Conservation (phyloP, 768 basidiomycete genomes). For the Thelephora aurantiotincta region DNA sequence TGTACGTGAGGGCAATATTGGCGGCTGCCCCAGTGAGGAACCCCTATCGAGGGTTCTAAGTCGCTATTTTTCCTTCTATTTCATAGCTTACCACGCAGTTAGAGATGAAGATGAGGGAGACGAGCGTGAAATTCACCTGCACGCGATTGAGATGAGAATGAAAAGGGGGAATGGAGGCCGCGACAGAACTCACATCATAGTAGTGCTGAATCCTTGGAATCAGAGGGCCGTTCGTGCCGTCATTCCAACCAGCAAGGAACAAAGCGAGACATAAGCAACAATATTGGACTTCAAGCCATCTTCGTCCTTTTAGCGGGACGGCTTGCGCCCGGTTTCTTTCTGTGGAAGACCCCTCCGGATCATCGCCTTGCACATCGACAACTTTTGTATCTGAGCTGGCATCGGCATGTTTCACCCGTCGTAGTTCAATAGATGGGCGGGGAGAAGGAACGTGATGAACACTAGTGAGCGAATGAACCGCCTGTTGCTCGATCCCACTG, state of each 20-base stretch:
- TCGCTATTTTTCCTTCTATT: neutral
- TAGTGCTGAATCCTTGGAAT: constrained; percentile 55
- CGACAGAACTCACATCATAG: constrained; percentile 24
- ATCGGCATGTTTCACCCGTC: too few relatives aligned
- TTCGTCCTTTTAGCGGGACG: too few relatives aligned
- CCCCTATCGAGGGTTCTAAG: constrained; percentile 18
- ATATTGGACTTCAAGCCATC: constrained; percentile 28
- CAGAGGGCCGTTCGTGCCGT: constrained; percentile 60
- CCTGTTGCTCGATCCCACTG: too few relatives aligned
- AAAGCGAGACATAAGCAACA: constrained; percentile 37
- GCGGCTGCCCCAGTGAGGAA: constrained; percentile 30
- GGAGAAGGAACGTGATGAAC: too few relatives aligned
- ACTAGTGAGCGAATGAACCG: too few relatives aligned
- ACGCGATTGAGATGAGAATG: neutral
- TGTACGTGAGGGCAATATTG: constrained; percentile 33
- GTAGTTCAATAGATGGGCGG: too few relatives aligned
- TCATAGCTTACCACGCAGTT: constrained; percentile 23
- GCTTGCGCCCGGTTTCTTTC: too few relatives aligned
- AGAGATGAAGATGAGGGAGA: constrained; percentile 49
- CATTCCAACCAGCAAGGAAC: constrained; percentile 67
- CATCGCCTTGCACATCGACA: too few relatives aligned
- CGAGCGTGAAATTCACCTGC: constrained; percentile 35
- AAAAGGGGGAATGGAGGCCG: neutral
- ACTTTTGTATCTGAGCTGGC: too few relatives aligned
- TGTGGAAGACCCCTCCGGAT: too few relatives aligned